These are phyloP conservation scores for Apophysomyces trapeziformis DNA, from an alignment of 371 early-diverging fungal species.

Conservation along the genomic window DNA sequence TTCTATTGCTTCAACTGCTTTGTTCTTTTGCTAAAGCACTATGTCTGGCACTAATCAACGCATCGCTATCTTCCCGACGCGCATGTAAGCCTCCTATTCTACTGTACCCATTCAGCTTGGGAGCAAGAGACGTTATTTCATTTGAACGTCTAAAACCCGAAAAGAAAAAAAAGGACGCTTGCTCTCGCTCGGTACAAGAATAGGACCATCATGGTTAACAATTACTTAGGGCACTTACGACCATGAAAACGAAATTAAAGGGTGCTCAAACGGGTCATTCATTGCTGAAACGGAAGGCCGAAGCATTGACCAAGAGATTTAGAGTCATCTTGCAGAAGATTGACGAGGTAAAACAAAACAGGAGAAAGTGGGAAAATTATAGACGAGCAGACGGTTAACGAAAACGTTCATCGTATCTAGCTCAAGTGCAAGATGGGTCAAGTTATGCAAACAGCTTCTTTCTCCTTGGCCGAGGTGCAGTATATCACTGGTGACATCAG, in stretches of 20 bases:
- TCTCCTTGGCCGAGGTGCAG: conserved; percentile 97
- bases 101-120: not conserved
- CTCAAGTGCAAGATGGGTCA: conserved; percentile 80
- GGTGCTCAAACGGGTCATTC: conserved; percentile 99
- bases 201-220: not conserved
- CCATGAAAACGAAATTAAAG: conserved; percentile 93
- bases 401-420: not conserved
- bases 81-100: conserved; percentile 63
- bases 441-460: conserved; percentile 97
- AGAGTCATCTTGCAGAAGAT: conserved; percentile 92
- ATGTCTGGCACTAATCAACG: conserved; percentile 74
- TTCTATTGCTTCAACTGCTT: not conserved
- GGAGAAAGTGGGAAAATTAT: not conserved
- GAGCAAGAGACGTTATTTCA: not conserved
- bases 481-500: conserved; percentile 97
- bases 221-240: conserved; percentile 80
- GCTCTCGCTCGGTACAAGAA: not conserved
- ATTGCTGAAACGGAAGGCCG: conserved; percentile 95
- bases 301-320: conserved; percentile 95
- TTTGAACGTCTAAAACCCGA: not conserved
- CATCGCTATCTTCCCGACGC: conserved; percentile 85
- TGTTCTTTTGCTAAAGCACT: conserved; percentile 14
- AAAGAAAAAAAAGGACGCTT: conserved; percentile 4
- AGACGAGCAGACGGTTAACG: not conserved
- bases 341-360: conserved; percentile 66